A percentile compares a stretch with the other conserved stretches of the same genome.
phyloP scores from a whole-genome alignment of 371 early-diverging fungal genomes.

The Mortierella sp. region DNA sequence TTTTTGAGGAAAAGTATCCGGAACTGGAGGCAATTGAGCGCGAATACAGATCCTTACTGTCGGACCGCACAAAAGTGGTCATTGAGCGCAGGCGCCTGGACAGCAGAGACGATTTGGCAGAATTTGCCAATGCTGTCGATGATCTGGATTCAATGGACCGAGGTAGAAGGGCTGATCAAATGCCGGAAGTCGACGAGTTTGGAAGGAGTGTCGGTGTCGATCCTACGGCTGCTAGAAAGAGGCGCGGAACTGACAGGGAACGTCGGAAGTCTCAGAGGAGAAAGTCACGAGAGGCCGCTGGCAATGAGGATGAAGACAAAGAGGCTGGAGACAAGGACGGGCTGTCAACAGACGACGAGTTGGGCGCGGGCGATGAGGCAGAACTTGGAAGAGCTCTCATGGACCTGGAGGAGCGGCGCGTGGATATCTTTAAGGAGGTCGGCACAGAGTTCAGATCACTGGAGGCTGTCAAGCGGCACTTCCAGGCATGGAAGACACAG shows the following conservation, averaged over 20 bases:
- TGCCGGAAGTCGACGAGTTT: conserved; percentile 60
- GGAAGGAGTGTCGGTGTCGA: conserved; percentile 54
- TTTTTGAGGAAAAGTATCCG: conserved; percentile 77
- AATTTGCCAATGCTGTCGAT: conserved; percentile 61
- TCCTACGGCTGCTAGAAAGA: conserved; percentile 53
- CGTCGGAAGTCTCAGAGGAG: conserved; percentile 21
- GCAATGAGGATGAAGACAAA: not conserved
- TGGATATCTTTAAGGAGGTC: conserved; percentile 60
- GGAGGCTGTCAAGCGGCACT: conserved; percentile 63
- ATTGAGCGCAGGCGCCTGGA: conserved; percentile 57
- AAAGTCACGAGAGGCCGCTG: not conserved
- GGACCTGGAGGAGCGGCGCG: conserved; percentile 39
- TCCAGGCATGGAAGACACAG: conserved; percentile 73
- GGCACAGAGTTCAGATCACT: conserved; percentile 66
- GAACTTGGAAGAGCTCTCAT: conserved; percentile 49
- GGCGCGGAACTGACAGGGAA: conserved; percentile 51
- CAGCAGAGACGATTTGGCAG: conserved; percentile 61
- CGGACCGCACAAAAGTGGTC: conserved; percentile 57
- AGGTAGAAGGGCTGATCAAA: conserved; percentile 17
- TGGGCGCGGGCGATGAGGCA: conserved; percentile 56
- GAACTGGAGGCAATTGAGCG: conserved; percentile 71
- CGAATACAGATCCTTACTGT: conserved; percentile 60
- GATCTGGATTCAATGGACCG: conserved; percentile 11
- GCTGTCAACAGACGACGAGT: conserved; percentile 67
- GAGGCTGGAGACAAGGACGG: conserved; percentile 48